Evolutionary conservation across 1,284 basidiomycete species (phyloP).

Genomic region (Tilletia walkeri): DNA sequence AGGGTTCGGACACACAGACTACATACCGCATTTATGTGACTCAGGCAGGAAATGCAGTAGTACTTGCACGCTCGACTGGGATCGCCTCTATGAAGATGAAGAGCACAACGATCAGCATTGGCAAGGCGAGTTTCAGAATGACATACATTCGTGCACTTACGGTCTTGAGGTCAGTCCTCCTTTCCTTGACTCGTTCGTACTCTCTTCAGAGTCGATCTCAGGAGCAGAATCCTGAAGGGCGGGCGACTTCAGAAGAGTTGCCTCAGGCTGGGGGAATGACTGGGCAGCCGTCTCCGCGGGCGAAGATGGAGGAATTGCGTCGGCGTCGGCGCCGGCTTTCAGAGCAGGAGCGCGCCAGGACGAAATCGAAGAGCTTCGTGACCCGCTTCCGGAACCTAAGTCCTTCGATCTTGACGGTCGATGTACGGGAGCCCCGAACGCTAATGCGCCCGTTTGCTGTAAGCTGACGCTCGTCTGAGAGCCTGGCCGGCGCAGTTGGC

Average conservation of each 20-base stretch:
- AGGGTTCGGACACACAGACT: background rate
- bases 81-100: background rate
- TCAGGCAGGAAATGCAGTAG: constrained; percentile 14
- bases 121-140: no score
- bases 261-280: background rate
- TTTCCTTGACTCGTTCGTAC: background rate
- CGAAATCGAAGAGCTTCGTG: constrained; percentile 5
- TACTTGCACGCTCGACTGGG: background rate
- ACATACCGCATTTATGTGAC: constrained; percentile 1
- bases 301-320: background rate
- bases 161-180: background rate
- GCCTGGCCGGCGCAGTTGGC: background rate
- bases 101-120: no score
- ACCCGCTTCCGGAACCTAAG: background rate
- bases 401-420: constrained; percentile 3
- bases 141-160: background rate
- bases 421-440: background rate
- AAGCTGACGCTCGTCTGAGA: background rate
- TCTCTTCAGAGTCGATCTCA: constrained; percentile 13
- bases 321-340: background rate
- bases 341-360: background rate
- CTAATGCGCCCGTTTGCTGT: constrained; percentile 2
- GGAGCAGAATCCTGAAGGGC: background rate
- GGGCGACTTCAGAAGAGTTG: background rate
- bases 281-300: background rate